Base-by-base conservation (phyloP, 345 rosid species). In the Salix arbutifolia region DNA sequence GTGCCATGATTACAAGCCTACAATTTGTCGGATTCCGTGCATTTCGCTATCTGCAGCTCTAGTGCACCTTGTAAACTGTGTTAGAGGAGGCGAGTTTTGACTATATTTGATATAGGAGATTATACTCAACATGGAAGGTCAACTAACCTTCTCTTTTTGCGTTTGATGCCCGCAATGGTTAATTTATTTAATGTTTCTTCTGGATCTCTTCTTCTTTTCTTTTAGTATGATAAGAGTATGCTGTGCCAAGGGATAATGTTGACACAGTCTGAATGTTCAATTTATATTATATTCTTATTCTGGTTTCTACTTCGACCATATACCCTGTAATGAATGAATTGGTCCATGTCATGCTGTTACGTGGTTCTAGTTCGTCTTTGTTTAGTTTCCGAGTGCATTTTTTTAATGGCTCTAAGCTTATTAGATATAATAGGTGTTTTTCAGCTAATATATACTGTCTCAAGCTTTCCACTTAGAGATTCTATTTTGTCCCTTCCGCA, bases 401-500 rank as follows among this genome's bases (percentile, higher is more conserved):
- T 50, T 28, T 23, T 21, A 2, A 19, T 60, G 5, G 9, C 6
- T 30, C 6, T 33, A 26, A 53, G 12, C 35, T 78, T 72, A 64
- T 78, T 72, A 64, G 52, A 25, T 44, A 11, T 37, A 48, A 16
- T 9, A 7, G 26, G 31, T 37, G 44, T 8, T 8, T 18, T 21
- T n/a, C 28, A 48, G 67, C 40, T 72, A 62, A 17, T 52, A 31
- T 14, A 26, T 53, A 31, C 35, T 7, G 38, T 21, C 21, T 8
- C 40, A 68, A 42, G 8, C 67, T 77, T n/a, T 35, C 12, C 67
- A 53, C 74, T 79, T 48, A 78, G 64, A 52, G 40, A 16, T 72
- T 70, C 37, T 65, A 23, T 72, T 58, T 65, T 66, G 12, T 78
- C 31, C 76, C 48, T 78, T 76, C 46, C 78, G 72, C 89, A 88